These are phyloP conservation scores for Entrophospora sp. DNA, from an alignment of 192 early-diverging fungal genomes.

Conservation along the genomic window DNA sequence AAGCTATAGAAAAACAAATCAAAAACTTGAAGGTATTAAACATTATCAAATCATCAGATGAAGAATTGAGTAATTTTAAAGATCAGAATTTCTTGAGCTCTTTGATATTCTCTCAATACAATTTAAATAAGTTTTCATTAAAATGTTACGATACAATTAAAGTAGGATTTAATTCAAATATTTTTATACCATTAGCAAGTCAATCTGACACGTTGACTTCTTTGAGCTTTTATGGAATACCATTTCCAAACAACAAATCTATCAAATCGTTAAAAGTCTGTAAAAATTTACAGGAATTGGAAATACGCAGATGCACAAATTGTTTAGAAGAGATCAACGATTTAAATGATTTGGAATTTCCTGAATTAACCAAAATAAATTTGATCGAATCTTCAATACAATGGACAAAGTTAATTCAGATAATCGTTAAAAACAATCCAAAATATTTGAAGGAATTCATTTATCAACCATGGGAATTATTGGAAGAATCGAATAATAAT, in stretches of 20 bases:
- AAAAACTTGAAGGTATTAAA: neutral
- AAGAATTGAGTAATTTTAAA: neutral
- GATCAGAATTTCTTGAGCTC: neutral
- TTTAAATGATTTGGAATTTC: neutral
- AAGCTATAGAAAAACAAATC: neutral
- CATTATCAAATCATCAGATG: neutral
- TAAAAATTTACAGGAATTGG: neutral
- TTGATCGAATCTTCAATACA: neutral
- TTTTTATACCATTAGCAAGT: slow-evolving; percentile 8
- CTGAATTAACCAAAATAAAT: neutral
- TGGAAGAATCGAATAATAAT: neutral
- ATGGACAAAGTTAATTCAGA: neutral
- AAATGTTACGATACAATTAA: neutral
- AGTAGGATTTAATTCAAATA: neutral
- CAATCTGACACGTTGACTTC: neutral
- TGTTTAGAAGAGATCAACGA: neutral
- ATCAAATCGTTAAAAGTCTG: neutral
- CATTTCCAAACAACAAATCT: neutral
- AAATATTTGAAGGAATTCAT: neutral
- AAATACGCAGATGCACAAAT: neutral
- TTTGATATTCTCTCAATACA: slow-evolving; percentile 3
- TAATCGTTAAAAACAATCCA: neutral
- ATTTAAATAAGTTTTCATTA: neutral
- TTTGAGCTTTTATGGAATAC: neutral
- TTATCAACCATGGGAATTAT: neutral